These are phyloP conservation scores for Boletales sp. DNA, from an alignment of 768 basidiomycete genomes.

Conservation along the genomic window DNA sequence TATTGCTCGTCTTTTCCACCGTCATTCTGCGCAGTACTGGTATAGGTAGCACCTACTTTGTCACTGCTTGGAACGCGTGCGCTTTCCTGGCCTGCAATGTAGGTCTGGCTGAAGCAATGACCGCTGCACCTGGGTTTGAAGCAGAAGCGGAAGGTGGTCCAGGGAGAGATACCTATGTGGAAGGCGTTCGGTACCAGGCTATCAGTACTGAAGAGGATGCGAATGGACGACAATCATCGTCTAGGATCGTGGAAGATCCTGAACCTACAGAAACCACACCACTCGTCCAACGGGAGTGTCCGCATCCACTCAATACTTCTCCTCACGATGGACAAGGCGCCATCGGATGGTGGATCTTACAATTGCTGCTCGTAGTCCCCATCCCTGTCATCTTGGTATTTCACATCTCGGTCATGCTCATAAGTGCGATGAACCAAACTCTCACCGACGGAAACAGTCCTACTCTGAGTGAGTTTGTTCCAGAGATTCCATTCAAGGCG, in stretches of 20 bases:
- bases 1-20: conserved; percentile 51
- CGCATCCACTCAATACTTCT: neutral
- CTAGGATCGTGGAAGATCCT: conserved; percentile 32
- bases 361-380: conserved; percentile 53
- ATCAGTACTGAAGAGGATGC: conserved; percentile 17
- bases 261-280: conserved; percentile 58
- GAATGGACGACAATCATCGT: conserved; percentile 8
- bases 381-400: conserved; percentile 49
- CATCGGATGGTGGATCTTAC: conserved; percentile 55
- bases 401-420: conserved; percentile 46
- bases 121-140: conserved; percentile 13
- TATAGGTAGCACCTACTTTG: conserved; percentile 54
- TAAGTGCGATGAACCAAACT: conserved; percentile 53
- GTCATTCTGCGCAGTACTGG: conserved; percentile 37
- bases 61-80: conserved; percentile 52
- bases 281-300: conserved; percentile 39
- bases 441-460: conserved; percentile 59
- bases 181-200: conserved; percentile 26
- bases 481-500: neutral
- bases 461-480: conserved; percentile 38
- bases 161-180: conserved; percentile 8
- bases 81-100: conserved; percentile 41
- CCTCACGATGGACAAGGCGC: conserved; percentile 13
- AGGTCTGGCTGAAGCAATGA: conserved; percentile 35
- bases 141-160: conserved; percentile 1